Evolutionary conservation across 2,329 filamentous ascomycete species (phyloP), one percentile per base, ranked within the genome.

Genomic region (Fusarium chlamydosporum): DNA sequence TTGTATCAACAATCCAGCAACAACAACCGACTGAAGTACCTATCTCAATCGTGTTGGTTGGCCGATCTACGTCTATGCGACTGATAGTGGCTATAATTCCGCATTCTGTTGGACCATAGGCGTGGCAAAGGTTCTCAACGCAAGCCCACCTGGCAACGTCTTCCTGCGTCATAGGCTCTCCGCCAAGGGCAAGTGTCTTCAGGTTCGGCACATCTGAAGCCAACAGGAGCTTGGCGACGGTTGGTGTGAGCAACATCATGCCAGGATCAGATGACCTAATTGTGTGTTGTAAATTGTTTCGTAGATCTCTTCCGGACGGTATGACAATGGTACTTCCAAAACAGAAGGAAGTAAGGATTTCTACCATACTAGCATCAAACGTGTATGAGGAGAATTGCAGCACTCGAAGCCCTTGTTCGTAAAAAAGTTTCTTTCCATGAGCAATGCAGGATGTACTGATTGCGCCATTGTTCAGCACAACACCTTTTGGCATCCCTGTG

Each of bases 401-500:
- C 26, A 46, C 27, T 31, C 42, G 42, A 31, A 20, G 27, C 16
- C 11, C 42, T n/a, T 27, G 27, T 18, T 9, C 7, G 27, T 18
- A 46, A 10, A 31, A 31, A 27, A 46, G 42, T 13, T 27, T 33
- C 27, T 46, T n/a, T 12, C 42, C 27, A 6, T 31, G 27, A 15
- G 42, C 42, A 11, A 18, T 46, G 16, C 27, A 31, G 27, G 27
- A 31, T 31, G 27, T 46, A 27, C 42, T 31, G 42, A 46, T 46
- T 31, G 42, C 42, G 20, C 7, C 27, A 16, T 46, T n/a, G 16
- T 46, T n/a, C 16, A 31, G 16, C 16, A 46, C 27, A 20, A 46
- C 27, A 9, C 42, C 42, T 33, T 46, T 46, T 31, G 42, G 42
- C 13, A 31, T 13, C 6, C 86, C 86, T 0, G 85, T 88, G 38